A percentile compares a stretch with the other conserved stretches of the same genome.
Conservation (phyloP, 2,329 filamentous ascomycete species). For the Aspergillus persii region DNA sequence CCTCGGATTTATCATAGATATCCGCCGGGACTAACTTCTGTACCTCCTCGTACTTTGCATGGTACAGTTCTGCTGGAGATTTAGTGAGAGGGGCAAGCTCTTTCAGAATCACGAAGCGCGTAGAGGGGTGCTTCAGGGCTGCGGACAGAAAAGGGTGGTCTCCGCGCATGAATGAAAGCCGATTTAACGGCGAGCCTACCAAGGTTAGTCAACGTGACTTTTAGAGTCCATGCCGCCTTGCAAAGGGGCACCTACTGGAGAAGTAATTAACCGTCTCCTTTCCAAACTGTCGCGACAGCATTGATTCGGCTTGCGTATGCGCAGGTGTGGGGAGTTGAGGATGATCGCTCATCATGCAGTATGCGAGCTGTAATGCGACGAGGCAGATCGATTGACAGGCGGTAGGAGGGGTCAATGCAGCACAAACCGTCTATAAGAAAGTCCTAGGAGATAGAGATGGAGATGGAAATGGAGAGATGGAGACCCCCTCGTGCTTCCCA, state of each 20-base stretch:
- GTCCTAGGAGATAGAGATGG: no score
- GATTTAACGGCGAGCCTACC: constrained; percentile 49
- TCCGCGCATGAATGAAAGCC: constrained; percentile 49
- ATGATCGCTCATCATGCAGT: constrained; percentile 25
- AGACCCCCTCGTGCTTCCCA: no score
- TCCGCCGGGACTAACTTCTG: constrained; percentile 67
- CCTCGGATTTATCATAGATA: constrained; percentile 69
- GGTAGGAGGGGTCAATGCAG: not conserved
- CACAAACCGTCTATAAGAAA: not conserved
- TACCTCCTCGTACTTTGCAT: constrained; percentile 67
- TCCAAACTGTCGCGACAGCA: constrained; percentile 49
- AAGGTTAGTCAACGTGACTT: not conserved
- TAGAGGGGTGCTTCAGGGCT: constrained; percentile 47
- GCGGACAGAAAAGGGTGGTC: constrained; percentile 49
- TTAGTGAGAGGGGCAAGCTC: constrained; percentile 71
- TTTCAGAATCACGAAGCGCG: constrained; percentile 73
- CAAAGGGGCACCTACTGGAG: constrained; percentile 38
- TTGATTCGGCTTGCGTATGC: constrained; percentile 58
- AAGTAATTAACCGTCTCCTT: constrained; percentile 53
- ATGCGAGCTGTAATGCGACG: not conserved
- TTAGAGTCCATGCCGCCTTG: not conserved
- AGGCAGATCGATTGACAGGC: not conserved
- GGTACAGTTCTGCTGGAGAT: constrained; percentile 62
- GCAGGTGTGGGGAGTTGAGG: constrained; percentile 56
- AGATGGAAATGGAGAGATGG: no score